Conservation (phyloP, 176 grass and related monocot genomes). For the Hordeum marinum region DNA sequence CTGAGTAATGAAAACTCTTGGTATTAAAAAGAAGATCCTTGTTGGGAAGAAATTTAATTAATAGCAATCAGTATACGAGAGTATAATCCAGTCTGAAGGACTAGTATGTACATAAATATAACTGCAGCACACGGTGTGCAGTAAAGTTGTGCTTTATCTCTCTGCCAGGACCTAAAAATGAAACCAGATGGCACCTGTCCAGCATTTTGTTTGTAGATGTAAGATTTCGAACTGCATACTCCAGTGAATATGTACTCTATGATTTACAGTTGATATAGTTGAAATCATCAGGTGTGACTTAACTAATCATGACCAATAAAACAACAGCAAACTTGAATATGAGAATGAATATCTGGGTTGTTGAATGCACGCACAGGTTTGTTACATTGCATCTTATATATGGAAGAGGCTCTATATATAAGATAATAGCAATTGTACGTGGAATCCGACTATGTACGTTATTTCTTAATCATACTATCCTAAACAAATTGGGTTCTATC, state of each 20-base stretch:
- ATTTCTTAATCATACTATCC: not conserved
- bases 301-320: not conserved
- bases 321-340: not conserved
- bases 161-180: not conserved
- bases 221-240: not conserved
- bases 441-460: not conserved
- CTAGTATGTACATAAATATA: slow-evolving; percentile 12
- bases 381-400: not conserved
- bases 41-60: not conserved
- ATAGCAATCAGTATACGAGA: not conserved
- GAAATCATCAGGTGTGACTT: not conserved
- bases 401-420: not conserved
- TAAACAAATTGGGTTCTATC: not conserved
- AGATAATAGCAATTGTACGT: not conserved
- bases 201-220: slow-evolving; percentile 5
- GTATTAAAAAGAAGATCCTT: not conserved
- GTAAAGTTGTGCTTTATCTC: slow-evolving; percentile 3
- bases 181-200: not conserved
- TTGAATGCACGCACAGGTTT: not conserved
- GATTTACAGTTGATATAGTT: not conserved
- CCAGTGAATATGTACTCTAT: not conserved
- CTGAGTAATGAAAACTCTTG: not conserved
- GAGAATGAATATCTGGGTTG: not conserved
- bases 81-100: not conserved
- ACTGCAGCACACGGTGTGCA: not conserved